Base-by-base conservation (phyloP, 2,329 filamentous ascomycete species). In the Aspergillus udagawae region DNA sequence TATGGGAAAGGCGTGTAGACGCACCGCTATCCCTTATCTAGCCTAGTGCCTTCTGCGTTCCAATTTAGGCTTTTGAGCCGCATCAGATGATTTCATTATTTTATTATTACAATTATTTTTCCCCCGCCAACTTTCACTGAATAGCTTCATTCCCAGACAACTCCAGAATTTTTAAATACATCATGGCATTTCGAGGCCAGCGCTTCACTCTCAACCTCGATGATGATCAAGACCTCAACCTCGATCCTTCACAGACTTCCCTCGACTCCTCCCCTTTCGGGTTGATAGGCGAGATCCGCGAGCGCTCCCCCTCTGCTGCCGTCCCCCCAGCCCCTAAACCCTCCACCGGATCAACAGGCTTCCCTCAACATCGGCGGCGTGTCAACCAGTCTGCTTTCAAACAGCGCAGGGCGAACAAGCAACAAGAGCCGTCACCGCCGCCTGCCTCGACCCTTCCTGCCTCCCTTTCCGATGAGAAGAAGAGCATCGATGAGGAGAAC, bases 341-440 rank as follows among this genome's bases (percentile, higher is more conserved):
- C 4, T 86, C 88, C 8, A 80, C 80, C 80, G 44, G 21, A 47
- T 47, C 44, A 23, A 86, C 84, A 12, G 94, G 94, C 1, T 97
- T 97, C 65, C 94, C 94, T n/a, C 85, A 87, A 57, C 92, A 92
- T 73, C 94, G 89, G 73, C 91, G 90, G 71, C 86, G 92, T 63
- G 82, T 80, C 55, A 83, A 83, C 56, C 75, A 84, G 7, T 96
- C 92, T 1, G 83, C 88, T 1, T 96, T 96, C 78, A 96, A 91
- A 71, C 86, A 90, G 67, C 84, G 86, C 68, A 80, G 83, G 59
- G 71, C 69, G 8, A 67, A 69, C 14, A 70, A 73, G 49, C 49
- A 59, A 28, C 55, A 62, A 55, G 41, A 60, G 35, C 21, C 67
- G 21, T 63, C 59, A 1, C 49, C 58, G 49, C 55, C 56, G 52